phyloP scores from a whole-genome alignment of 441 rosid species.

The Erodium texanum region DNA sequence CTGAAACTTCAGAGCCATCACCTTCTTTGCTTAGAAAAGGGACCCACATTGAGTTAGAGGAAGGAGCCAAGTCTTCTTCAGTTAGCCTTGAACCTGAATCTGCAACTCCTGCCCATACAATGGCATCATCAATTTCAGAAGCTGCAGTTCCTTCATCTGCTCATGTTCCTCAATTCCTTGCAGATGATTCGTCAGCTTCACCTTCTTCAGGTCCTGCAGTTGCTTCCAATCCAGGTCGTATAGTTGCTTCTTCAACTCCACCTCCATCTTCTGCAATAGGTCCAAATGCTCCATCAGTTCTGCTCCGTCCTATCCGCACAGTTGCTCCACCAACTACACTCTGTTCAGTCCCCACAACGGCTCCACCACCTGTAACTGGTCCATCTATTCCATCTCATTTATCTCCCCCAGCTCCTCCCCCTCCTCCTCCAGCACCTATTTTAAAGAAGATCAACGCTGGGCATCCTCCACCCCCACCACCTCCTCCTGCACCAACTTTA shows the following conservation, averaged over 20 bases:
- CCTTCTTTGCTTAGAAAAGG: slow-evolving; percentile 24
- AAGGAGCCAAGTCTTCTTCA: slow-evolving; percentile 24
- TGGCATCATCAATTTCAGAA: slow-evolving; percentile 14
- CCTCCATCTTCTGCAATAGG: neutral
- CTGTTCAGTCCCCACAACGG: neutral
- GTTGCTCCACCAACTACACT: neutral
- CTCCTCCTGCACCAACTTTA: neutral
- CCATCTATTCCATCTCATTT: slow-evolving; percentile 16
- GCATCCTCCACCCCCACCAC: neutral
- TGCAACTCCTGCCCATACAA: slow-evolving; percentile 3
- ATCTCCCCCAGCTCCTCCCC: slow-evolving; percentile 15
- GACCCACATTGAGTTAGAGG: slow-evolving; percentile 24
- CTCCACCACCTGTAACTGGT: slow-evolving; percentile 11
- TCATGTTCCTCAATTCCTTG: slow-evolving; percentile 18
- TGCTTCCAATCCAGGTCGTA: neutral
- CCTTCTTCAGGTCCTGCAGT: neutral
- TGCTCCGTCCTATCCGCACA: neutral
- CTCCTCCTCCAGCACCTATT: slow-evolving; percentile 14
- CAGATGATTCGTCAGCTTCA: slow-evolving; percentile 6
- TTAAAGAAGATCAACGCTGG: neutral
- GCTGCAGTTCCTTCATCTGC: slow-evolving; percentile 1
- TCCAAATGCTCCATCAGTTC: neutral
- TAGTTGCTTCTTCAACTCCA: neutral
- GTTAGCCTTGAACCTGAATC: slow-evolving; percentile 15
- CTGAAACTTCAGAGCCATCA: slow-evolving; percentile 19